Base-by-base conservation (phyloP, 2,329 filamentous ascomycete genomes). In the Escovopsis weberi region DNA sequence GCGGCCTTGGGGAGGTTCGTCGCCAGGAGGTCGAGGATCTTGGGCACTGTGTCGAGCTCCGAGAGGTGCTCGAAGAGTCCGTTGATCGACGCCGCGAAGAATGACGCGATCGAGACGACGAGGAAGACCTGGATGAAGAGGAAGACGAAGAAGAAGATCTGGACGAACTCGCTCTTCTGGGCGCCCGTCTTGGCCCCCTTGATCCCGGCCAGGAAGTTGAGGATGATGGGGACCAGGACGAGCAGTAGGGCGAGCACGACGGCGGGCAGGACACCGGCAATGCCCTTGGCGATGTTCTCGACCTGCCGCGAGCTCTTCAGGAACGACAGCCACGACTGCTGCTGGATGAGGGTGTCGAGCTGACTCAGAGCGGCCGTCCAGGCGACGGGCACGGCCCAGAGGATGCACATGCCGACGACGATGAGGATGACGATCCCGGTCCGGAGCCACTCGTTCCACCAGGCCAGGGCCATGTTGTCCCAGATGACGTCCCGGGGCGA, bases 401-500 rank as follows among this genome's bases (percentile, higher is more conserved):
- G 72, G 49, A 95, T 68, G 40, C 94, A 75, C 72, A 96, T 86
- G 6, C 70, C 83, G 33, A 70, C 59, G 7, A 94, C 80, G 23
- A 82, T 52, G 7, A 66, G 61, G 28, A 85, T 64, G 10, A 89
- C 80, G 8, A 81, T 58, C 33, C 67, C 72, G 2, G 78, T 79
- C 26, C 86, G 76, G 28, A 86, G 55, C 70, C 89, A 94, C 44
- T 81, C 75, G 48, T 89, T 80, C 87, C 88, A 96, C 89, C 91
- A 96, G 43, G 74, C 78, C 52, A 95, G 82, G 0, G 86, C 88
- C 80, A 98, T 89, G 56, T 98, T 98, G 50, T 93, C 85, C 91
- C 91, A 98, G 35, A 93, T 73, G 8, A 98, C 86, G 57, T 96
- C 88, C 37, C 81, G 80, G 1, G 91, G 91, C 6, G 87, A 86